Evolutionary conservation across 352 stramenopile genomes (phyloP).

Genomic region (Plasmopara muralis): DNA sequence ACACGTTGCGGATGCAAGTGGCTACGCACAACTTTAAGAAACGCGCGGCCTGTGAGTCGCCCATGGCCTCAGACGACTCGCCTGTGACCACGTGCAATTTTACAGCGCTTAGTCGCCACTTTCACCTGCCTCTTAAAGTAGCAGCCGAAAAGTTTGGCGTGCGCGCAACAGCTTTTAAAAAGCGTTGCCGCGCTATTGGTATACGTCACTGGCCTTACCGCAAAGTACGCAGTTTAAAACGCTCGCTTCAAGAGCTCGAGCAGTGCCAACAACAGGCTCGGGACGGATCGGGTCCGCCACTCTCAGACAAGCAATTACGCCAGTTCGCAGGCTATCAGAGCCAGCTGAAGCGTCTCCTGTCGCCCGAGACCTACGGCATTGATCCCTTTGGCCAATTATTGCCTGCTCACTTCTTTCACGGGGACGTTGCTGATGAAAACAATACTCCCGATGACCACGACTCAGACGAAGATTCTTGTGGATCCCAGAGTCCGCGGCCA

Average conservation of each 20-base stretch:
- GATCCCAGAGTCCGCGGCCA: constrained; percentile 28
- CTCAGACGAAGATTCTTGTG: constrained; percentile 48
- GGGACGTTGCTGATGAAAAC: constrained; percentile 19
- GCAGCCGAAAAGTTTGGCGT: constrained; percentile 72
- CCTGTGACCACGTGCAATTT: constrained; percentile 55
- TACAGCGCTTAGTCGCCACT: constrained; percentile 56
- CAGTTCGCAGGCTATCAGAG: constrained; percentile 60
- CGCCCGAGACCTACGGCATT: constrained; percentile 75
- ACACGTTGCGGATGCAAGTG: constrained; percentile 32
- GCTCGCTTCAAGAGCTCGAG: constrained; percentile 63
- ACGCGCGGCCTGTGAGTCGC: constrained; percentile 24
- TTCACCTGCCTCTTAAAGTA: constrained; percentile 59
- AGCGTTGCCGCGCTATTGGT: constrained; percentile 60
- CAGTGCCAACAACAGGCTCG: constrained; percentile 54
- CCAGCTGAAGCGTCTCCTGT: constrained; percentile 72
- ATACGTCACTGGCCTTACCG: constrained; percentile 70
- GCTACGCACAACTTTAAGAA: constrained; percentile 37
- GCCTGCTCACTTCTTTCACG: constrained; percentile 30
- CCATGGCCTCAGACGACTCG: constrained; percentile 11
- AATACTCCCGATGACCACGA: constrained; percentile 34
- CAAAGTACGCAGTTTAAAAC: constrained; percentile 66
- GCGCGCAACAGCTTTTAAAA: constrained; percentile 69
- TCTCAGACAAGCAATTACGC: constrained; percentile 73
- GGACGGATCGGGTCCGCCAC: constrained; percentile 30
- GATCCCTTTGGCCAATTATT: constrained; percentile 53